A percentile compares a stretch with the other conserved stretches of the same genome.
These are phyloP conservation scores for Ustilago tritici DNA, from an alignment of 1,284 basidiomycete genomes.

Conservation along the genomic window DNA sequence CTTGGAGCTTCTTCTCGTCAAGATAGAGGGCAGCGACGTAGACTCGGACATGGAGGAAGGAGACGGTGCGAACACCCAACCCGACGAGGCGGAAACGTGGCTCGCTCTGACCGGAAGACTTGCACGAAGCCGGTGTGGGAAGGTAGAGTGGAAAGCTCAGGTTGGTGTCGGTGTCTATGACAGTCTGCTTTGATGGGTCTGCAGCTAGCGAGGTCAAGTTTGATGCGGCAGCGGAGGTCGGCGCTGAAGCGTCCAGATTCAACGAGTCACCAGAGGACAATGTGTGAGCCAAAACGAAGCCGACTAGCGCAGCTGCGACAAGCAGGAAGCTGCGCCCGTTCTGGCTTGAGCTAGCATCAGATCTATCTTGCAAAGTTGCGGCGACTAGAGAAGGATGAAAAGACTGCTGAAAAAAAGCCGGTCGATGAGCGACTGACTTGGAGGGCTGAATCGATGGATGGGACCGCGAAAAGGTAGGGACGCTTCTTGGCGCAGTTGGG, in stretches of 20 bases:
- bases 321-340: not conserved
- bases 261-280: slow-evolving; percentile 6
- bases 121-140: slow-evolving; percentile 18
- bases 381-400: slow-evolving; percentile 14
- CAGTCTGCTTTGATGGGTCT: slow-evolving; percentile 21
- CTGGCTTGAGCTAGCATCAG: not conserved
- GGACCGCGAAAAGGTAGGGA: slow-evolving; percentile 26
- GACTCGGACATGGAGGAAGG: slow-evolving; percentile 83
- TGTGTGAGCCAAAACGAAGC: slow-evolving; percentile 9
- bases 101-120: slow-evolving; percentile 69
- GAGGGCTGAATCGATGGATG: slow-evolving; percentile 22
- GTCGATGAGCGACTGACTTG: not conserved
- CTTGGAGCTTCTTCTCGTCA: slow-evolving; percentile 72
- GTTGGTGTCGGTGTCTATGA: slow-evolving; percentile 36
- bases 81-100: slow-evolving; percentile 75
- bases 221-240: slow-evolving; percentile 9
- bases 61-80: slow-evolving; percentile 83
- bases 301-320: slow-evolving; percentile 10
- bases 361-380: not conserved
- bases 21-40: slow-evolving; percentile 89
- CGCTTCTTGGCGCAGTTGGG: slow-evolving; percentile 4
- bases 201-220: slow-evolving; percentile 7
- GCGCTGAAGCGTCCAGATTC: slow-evolving; percentile 21
- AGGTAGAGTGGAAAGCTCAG: slow-evolving; percentile 48
- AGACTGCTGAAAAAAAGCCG: slow-evolving; percentile 31